A percentile compares a stretch with the other conserved stretches of the same genome.
phyloP scores from a whole-genome alignment of 345 rosid genomes.

The Nephelium lappaceum region DNA sequence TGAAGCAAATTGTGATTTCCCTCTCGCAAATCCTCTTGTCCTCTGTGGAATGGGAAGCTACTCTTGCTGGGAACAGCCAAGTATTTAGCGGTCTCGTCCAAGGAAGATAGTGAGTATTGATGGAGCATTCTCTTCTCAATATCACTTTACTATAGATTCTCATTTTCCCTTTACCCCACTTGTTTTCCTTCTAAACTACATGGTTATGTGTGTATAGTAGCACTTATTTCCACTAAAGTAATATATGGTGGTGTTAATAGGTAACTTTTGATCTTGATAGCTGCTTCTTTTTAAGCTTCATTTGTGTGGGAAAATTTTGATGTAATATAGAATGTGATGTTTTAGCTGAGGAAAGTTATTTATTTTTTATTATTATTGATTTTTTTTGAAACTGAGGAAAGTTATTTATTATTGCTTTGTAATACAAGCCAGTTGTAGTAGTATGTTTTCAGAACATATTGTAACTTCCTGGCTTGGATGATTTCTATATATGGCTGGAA shows the following conservation, averaged over 20 bases:
- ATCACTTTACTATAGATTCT: not conserved
- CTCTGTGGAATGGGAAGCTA: constrained; percentile 98
- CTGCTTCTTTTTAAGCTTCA: not conserved
- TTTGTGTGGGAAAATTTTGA: constrained; percentile 24
- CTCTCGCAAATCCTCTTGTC: constrained; percentile 89
- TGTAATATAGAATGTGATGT: constrained; percentile 3
- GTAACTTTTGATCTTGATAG: not conserved
- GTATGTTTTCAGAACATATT: not conserved
- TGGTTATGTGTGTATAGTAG: constrained; percentile 17
- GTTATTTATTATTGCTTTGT: not conserved
- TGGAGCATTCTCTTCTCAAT: not conserved
- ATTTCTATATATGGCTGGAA: not conserved
- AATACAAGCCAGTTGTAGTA: constrained; percentile 1
- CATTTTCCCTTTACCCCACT: not conserved
- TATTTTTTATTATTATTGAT: too few species aligned
- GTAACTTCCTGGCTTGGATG: not conserved
- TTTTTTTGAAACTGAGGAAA: not conserved
- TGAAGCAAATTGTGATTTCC: constrained; percentile 90
- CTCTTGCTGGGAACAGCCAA: constrained; percentile 96
- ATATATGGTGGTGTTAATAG: constrained; percentile 10
- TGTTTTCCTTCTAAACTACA: not conserved
- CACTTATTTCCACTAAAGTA: not conserved
- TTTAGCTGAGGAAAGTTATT: not conserved
- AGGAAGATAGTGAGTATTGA: constrained; percentile 59
- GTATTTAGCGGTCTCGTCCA: constrained; percentile 97